Base-by-base conservation (phyloP, 139 green algal species). In the Ettlia oleoabundans region DNA sequence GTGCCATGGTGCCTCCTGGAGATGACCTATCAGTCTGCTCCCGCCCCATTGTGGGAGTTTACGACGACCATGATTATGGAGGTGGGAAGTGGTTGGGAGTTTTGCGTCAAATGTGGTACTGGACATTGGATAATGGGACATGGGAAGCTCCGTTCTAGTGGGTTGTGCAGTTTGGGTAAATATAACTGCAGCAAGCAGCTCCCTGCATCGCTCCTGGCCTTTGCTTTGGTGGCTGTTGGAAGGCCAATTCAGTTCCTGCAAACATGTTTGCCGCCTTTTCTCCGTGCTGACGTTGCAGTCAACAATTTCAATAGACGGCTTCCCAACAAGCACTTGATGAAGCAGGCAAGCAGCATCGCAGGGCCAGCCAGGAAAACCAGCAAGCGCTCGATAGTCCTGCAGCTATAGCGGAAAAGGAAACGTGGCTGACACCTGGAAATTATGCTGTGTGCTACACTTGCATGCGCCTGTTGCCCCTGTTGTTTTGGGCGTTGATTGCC, bases 261-360 rank as follows among this genome's bases (percentile, higher is more conserved):
- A n/a, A n/a, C n/a, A n/a, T n/a, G n/a, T n/a, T n/a, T n/a, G n/a
- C n/a, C n/a, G n/a, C n/a, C n/a, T n/a, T n/a, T n/a, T n/a, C n/a
- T n/a, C 47, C 47, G 47, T 15, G 13, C 15, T 10, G 92, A 94
- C 76, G 91, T 37, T 30, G 65, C 41, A 32, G 40, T 89, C 81
- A 93, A 93, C 79, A 89, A 93, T 43, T 88, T 86, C 55, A 90
- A 94, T 76, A n/a, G 64, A 6, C 83, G 83, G 43, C 86, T 91
- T 55, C 87, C 88, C 18, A 76, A 76, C 69, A 95, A 94, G 78
- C 68, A 85, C 32, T 69, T 73, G 21, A 88, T 88, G 55, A 95
- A 95, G 73, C 73, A 80, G 73, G 73, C 47, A 58, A 15, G 47
- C 13, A 58, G 15, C 47, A 58, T 24, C n/a, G n/a, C n/a, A n/a